Evolutionary conservation across 2,329 filamentous ascomycete species (phyloP).

Genomic region (Botrytis aclada): DNA sequence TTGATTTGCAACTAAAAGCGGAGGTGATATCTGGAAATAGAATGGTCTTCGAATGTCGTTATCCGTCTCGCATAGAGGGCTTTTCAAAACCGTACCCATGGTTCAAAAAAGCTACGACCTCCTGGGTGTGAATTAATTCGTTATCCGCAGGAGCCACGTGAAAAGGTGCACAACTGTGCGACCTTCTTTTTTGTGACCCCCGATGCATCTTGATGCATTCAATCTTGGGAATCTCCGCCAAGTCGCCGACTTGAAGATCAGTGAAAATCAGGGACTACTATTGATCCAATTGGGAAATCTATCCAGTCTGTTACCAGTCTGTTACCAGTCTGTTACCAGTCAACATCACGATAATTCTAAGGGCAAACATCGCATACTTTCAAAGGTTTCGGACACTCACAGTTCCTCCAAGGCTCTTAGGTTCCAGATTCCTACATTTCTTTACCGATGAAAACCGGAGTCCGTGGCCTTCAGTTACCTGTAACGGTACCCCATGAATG

Average conservation of each 20-base stretch:
- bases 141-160: constrained; percentile 6
- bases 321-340: neutral
- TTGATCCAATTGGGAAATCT: constrained; percentile 3
- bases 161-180: neutral
- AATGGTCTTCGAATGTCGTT: constrained; percentile 17
- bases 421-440: constrained; percentile 1
- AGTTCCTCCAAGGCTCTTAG: neutral
- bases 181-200: constrained; percentile 15
- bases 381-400: constrained; percentile 14
- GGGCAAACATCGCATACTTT: neutral
- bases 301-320: neutral
- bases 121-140: constrained; percentile 3
- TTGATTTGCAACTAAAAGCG: neutral
- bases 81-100: constrained; percentile 3
- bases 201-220: constrained; percentile 9
- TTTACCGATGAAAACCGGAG: neutral
- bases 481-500: constrained; percentile 1
- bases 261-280: constrained; percentile 5
- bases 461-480: neutral
- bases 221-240: constrained; percentile 12
- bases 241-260: constrained; percentile 19
- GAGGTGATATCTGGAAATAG: constrained; percentile 11
- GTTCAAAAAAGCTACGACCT: constrained; percentile 4
- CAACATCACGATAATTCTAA: neutral
- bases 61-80: constrained; percentile 15